phyloP scores from a whole-genome alignment of 768 basidiomycete species.

The Collybia sordida region DNA sequence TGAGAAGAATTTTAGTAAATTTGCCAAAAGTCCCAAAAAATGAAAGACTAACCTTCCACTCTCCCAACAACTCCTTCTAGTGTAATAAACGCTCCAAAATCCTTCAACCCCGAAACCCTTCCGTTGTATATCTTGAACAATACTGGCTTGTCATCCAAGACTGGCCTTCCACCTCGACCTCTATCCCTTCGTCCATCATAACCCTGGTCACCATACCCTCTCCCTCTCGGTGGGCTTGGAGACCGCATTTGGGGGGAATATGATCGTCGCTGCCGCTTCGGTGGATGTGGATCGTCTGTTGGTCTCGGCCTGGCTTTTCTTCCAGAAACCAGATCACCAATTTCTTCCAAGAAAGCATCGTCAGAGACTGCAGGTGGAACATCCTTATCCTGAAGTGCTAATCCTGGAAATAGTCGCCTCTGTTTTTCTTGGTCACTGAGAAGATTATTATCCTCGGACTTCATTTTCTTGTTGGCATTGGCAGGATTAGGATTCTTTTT shows the following conservation, averaged over 20 bases:
- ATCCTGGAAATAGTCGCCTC: slow-evolving; percentile 87
- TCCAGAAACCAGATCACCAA: slow-evolving; percentile 86
- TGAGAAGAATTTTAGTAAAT: slow-evolving; percentile 27
- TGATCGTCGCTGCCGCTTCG: slow-evolving; percentile 65
- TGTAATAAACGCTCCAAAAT: slow-evolving; percentile 94
- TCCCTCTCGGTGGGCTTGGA: slow-evolving; percentile 60
- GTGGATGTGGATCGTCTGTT: slow-evolving; percentile 40
- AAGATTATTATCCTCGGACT: slow-evolving; percentile 28
- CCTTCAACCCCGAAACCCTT: slow-evolving; percentile 80
- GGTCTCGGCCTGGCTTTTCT: slow-evolving; percentile 54
- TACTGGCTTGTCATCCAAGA: slow-evolving; percentile 78
- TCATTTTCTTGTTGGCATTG: slow-evolving; percentile 35
- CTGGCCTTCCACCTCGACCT: slow-evolving; percentile 30
- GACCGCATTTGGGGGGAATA: slow-evolving; percentile 50
- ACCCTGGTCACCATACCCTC: slow-evolving; percentile 43
- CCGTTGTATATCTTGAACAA: slow-evolving; percentile 96
- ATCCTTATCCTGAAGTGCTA: slow-evolving; percentile 78
- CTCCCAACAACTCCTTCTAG: slow-evolving; percentile 86
- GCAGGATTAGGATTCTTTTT: slow-evolving; percentile 52
- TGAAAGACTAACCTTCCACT: slow-evolving; percentile 71
- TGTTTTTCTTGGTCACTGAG: slow-evolving; percentile 71
- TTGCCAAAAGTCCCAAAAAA: not conserved
- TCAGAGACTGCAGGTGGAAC: slow-evolving; percentile 59
- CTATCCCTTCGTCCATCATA: slow-evolving; percentile 29
- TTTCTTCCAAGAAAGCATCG: slow-evolving; percentile 83